Evolutionary conservation across 1,139 yeast genomes (phyloP).

Genomic region (Saccharomyces hybrid): DNA sequence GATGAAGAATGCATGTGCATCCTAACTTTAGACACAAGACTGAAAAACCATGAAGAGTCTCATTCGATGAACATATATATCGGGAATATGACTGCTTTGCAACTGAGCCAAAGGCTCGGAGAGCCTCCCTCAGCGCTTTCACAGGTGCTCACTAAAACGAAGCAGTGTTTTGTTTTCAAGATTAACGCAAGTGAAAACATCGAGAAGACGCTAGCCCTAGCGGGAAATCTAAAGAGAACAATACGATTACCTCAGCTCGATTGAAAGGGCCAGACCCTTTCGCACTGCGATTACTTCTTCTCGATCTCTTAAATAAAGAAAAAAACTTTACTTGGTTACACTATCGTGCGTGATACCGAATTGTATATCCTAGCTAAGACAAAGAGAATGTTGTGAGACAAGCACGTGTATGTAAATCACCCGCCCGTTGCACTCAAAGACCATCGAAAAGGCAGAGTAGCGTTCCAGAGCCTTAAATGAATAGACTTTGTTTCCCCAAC

Average conservation of each 20-base stretch:
- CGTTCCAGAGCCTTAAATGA: not conserved
- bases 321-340: not conserved
- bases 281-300: not conserved
- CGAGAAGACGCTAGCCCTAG: not conserved
- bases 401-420: not conserved
- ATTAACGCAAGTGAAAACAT: not conserved
- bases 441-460: not conserved
- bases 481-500: not conserved
- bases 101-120: not conserved
- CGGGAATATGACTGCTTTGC: not conserved
- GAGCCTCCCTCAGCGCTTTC: not conserved
- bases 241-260: not conserved
- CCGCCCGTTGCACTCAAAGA: not conserved
- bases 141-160: not conserved
- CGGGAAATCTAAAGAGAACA: not conserved
- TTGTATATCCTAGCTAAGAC: not conserved
- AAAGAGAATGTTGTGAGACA: not conserved
- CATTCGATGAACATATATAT: not conserved
- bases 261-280: not conserved
- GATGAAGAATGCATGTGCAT: not conserved
- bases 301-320: not conserved
- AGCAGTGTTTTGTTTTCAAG: not conserved
- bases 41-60: not conserved
- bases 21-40: not conserved
- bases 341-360: not conserved